Conservation (phyloP, 2,329 filamentous ascomycete genomes). For the Periconia digitata region DNA sequence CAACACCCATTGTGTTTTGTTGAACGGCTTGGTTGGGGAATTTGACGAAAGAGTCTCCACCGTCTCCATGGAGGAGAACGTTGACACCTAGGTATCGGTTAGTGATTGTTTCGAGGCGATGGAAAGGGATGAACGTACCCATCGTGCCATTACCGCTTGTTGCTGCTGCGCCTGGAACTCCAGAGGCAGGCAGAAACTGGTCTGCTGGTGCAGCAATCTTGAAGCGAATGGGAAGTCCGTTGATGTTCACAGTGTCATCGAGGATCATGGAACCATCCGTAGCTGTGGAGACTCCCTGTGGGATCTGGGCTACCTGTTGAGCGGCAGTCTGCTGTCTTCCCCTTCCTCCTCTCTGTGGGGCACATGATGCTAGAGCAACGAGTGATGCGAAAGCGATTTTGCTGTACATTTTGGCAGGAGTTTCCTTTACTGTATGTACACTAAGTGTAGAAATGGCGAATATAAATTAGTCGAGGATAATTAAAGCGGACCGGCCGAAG, state of each 20-base stretch:
- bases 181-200: conserved; percentile 54
- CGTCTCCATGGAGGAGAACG: conserved; percentile 62
- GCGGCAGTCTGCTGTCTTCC: conserved; percentile 28
- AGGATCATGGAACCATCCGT: conserved; percentile 59
- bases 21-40: conserved; percentile 59
- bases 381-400: conserved; percentile 19
- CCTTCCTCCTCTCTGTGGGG: conserved; percentile 23
- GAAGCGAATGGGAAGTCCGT: conserved; percentile 59
- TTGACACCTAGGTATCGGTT: conserved; percentile 52
- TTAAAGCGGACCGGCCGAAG: conserved; percentile 30
- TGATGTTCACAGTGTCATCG: conserved; percentile 57
- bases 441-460: conserved; percentile 6
- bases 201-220: conserved; percentile 58
- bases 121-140: conserved; percentile 11
- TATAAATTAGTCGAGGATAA: conserved; percentile 4
- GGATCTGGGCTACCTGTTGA: conserved; percentile 38
- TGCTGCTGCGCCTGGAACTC: conserved; percentile 51
- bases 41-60: conserved; percentile 61
- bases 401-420: conserved; percentile 18
- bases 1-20: conserved; percentile 55
- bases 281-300: conserved; percentile 44
- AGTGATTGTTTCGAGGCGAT: background rate
- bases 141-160: conserved; percentile 40
- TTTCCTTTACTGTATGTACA: conserved; percentile 12
- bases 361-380: conserved; percentile 21